Conservation (phyloP, 2,329 filamentous ascomycete species). For the Myriangium duriaei region DNA sequence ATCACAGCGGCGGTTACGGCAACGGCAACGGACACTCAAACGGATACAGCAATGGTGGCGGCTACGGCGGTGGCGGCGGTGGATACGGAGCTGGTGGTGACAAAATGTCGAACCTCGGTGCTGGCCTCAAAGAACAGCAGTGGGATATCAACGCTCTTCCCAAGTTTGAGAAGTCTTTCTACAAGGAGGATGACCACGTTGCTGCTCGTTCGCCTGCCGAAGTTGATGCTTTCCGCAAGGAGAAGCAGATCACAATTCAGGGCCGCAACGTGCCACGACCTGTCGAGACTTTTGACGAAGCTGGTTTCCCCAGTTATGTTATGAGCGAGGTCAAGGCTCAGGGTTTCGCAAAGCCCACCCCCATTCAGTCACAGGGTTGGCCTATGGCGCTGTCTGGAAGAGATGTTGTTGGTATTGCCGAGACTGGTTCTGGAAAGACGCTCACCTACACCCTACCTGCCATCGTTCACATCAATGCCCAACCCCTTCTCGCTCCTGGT, state of each 20-base stretch:
- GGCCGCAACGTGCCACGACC: constrained; percentile 79
- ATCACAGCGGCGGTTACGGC: constrained; percentile 8
- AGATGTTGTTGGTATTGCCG: constrained; percentile 96
- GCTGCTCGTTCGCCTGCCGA: constrained; percentile 60
- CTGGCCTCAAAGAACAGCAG: constrained; percentile 72
- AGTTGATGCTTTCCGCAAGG: constrained; percentile 75
- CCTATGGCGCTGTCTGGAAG: constrained; percentile 97
- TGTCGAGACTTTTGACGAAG: constrained; percentile 94
- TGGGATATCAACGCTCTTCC: constrained; percentile 74
- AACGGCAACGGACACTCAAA: constrained; percentile 22
- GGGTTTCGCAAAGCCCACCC: constrained; percentile 83
- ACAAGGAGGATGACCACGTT: constrained; percentile 85
- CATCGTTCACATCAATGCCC: constrained; percentile 98
- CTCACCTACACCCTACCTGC: constrained; percentile 95
- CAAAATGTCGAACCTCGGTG: constrained; percentile 83
- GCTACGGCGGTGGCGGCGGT: constrained; percentile 26
- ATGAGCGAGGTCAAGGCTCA: constrained; percentile 98
- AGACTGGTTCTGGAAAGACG: constrained; percentile 98
- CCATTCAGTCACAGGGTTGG: constrained; percentile 98
- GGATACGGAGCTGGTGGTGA: constrained; percentile 64
- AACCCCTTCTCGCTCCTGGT: constrained; percentile 86
- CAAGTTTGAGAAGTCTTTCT: constrained; percentile 99
- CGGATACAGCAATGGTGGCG: constrained; percentile 21
- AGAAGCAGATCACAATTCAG: constrained; percentile 71
- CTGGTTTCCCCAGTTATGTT: constrained; percentile 90